Base-by-base conservation (phyloP, 495 filamentous ascomycete species). In the Lasiosphaeris hirsuta region DNA sequence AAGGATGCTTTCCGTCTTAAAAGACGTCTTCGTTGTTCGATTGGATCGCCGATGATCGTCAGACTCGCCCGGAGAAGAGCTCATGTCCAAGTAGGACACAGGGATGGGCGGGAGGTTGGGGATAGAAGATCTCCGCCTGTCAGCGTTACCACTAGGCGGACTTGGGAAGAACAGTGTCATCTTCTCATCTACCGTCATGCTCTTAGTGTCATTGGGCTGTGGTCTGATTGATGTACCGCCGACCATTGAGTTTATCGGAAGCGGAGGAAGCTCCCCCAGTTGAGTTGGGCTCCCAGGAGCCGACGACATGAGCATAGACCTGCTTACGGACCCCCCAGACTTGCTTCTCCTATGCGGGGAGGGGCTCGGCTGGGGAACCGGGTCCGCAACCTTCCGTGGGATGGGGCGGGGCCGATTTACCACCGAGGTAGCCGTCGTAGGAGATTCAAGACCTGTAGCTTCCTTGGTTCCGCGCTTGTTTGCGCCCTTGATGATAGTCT, bases 161-260 rank as follows among this genome's bases (percentile, higher is more conserved):
- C 62, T 63, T 11, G 75, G 70, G 57, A 80, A 82, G 15, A 82
- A 62, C 10, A 78, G 59, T 13, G 65, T 67, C 57, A 81, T 75
- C 60, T 80, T 82, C 57, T 81, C 79, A 17, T 81, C 68, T 30
- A 79, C 70, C 0, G 80, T 79, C 79, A 80, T 81, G 59, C 80
- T 81, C 70, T 77, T 77, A 13, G 75, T 78, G 50, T 75, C 66
- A 55, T 78, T 79, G 2, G 77, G 69, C 19, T 72, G 62, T 3
- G 70, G 69, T 10, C 75, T 60, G 10, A 58, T 36, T 0, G 59
- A 54, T 38, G 63, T 61, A 5, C 63, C 63, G 4, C 71, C 72
- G 38, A 66, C 72, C 37, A 77, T 78, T 0, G 77, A 68, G 23
- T 30, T 30, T 34, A 72, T 64, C 9, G 78, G 79, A 6, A 76